A percentile compares a stretch with the other conserved stretches of the same genome.
Conservation (phyloP, 495 filamentous ascomycete genomes). For the Hypoxylon intermedium region DNA sequence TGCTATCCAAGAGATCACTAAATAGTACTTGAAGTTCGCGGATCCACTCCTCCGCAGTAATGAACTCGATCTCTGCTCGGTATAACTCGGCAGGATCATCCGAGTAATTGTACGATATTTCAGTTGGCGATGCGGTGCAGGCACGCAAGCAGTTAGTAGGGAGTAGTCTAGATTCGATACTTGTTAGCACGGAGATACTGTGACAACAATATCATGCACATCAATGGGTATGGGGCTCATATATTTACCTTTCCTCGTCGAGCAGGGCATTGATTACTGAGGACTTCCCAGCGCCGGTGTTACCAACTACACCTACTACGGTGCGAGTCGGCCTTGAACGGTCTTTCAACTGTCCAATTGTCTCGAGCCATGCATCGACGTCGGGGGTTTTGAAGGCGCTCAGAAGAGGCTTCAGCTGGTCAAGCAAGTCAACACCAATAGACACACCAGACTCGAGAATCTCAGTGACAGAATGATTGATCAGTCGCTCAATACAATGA, state of each 20-base stretch:
- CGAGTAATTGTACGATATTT: slow-evolving; percentile 67
- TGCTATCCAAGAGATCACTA: slow-evolving; percentile 59
- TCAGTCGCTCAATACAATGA: slow-evolving; percentile 12
- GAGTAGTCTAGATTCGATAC: slow-evolving; percentile 35
- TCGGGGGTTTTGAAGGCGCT: slow-evolving; percentile 5
- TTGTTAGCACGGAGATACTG: neutral
- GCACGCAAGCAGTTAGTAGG: slow-evolving; percentile 57
- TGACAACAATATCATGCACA: neutral
- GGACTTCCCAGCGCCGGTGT: slow-evolving; percentile 66
- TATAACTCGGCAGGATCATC: slow-evolving; percentile 57
- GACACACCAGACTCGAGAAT: slow-evolving; percentile 43
- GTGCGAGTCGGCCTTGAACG: slow-evolving; percentile 45
- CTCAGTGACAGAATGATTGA: slow-evolving; percentile 11
- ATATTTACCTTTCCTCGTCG: slow-evolving; percentile 56
- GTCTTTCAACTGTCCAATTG: slow-evolving; percentile 46
- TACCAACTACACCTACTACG: slow-evolving; percentile 65
- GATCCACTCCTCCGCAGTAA: slow-evolving; percentile 62
- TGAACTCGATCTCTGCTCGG: slow-evolving; percentile 70
- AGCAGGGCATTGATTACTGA: slow-evolving; percentile 67
- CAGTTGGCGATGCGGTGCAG: slow-evolving; percentile 70
- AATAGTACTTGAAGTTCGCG: slow-evolving; percentile 61
- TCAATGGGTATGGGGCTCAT: too few relatives aligned
- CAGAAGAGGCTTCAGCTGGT: slow-evolving; percentile 26
- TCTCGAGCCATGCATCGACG: slow-evolving; percentile 49
- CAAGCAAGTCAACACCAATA: slow-evolving; percentile 36